Percentiles rank a stretch among this genome's conserved stretches.
Conservation (phyloP, 108 stramenopile species). For the Skeletonema marinoi region DNA sequence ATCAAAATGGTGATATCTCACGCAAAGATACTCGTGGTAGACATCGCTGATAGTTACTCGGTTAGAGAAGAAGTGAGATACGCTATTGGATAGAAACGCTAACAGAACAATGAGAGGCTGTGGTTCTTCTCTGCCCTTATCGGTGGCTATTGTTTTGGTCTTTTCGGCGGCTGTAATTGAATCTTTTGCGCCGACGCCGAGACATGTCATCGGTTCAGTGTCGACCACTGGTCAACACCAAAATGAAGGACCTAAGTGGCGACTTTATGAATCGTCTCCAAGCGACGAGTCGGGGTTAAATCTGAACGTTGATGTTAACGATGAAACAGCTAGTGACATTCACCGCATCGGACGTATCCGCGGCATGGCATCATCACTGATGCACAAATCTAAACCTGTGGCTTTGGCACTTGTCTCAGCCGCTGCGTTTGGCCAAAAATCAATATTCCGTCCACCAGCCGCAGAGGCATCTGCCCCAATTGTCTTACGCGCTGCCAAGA, state of each 20-base stretch:
- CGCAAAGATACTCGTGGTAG: too few species aligned
- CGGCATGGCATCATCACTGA: not conserved
- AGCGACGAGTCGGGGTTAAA: not conserved
- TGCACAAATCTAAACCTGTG: conserved; percentile 33
- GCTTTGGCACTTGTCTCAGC: conserved; percentile 32
- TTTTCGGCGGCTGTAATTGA: not conserved
- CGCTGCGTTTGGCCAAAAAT: conserved; percentile 1
- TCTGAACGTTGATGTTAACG: not conserved
- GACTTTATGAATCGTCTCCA: not conserved
- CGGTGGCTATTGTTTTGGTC: not conserved
- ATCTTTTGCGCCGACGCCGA: conserved; percentile 19
- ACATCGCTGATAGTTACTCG: not conserved
- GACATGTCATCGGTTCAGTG: not conserved
- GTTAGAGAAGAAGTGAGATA: not conserved
- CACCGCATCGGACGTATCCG: conserved; percentile 3
- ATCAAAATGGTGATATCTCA: too few species aligned
- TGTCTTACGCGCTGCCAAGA: conserved; percentile 63
- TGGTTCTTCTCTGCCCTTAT: not conserved
- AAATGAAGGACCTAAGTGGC: not conserved
- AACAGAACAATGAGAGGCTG: not conserved
- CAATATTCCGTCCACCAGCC: conserved; percentile 14
- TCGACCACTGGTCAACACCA: not conserved
- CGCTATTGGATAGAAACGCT: not conserved
- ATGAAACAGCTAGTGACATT: not conserved
- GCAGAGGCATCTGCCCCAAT: conserved; percentile 73